Evolutionary conservation across 805 yeast genomes (phyloP).

Genomic region (Tetrapisispora arboricola): DNA sequence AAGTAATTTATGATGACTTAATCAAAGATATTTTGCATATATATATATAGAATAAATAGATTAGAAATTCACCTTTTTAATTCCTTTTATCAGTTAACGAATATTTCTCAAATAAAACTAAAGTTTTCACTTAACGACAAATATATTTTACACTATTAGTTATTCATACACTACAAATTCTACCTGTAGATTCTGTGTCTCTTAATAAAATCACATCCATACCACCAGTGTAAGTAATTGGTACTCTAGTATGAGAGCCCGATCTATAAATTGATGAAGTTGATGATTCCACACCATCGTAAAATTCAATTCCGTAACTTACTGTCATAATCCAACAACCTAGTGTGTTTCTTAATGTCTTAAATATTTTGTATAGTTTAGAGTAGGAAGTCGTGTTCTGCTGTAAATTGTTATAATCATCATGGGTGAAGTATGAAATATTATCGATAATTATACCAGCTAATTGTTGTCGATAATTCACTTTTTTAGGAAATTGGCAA

Average conservation of each 20-base stretch:
- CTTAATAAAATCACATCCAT: constrained; percentile 19
- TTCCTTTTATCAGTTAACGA: no score
- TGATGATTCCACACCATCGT: constrained; percentile 20
- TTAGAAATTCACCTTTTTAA: no score
- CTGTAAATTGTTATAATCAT: constrained; percentile 2
- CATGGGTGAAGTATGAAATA: constrained; percentile 19
- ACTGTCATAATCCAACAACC: constrained; percentile 24
- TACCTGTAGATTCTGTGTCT: constrained; percentile 14
- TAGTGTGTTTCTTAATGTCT: constrained; percentile 12
- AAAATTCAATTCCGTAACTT: constrained; percentile 22
- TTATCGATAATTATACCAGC: constrained; percentile 27
- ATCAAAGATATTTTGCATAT: constrained; percentile 1
- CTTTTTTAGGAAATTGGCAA: constrained; percentile 7
- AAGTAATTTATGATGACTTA: not conserved
- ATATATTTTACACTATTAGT: not conserved
- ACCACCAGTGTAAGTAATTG: constrained; percentile 17
- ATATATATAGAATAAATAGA: no score
- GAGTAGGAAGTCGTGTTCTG: constrained; percentile 6
- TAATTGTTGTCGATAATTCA: constrained; percentile 9
- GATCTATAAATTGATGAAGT: constrained; percentile 5
- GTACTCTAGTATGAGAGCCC: constrained; percentile 15
- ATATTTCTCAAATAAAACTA: no score
- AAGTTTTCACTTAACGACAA: no score
- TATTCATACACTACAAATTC: constrained; percentile 5
- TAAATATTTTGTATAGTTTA: constrained; percentile 12